Evolutionary conservation across 768 basidiomycete genomes (phyloP), one percentile per base, ranked within the genome.

Genomic region (Suillus paluster): DNA sequence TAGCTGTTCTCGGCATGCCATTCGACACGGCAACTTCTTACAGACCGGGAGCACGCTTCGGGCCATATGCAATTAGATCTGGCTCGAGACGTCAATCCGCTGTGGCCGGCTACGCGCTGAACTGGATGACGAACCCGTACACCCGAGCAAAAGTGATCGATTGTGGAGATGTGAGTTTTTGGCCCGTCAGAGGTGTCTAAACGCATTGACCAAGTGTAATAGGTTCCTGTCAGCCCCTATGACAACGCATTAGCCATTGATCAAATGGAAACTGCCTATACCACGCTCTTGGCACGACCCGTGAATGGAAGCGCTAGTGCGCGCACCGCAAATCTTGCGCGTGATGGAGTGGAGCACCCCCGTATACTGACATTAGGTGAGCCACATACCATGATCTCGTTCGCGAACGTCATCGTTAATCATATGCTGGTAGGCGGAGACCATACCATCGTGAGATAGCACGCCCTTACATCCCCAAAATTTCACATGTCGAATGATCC

Each of bases 231-330:
- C 42, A 87, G 75, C 55, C 88, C 90, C 0, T 92, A 88, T 71
- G 91, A 95, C 73, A 90, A 91, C 70, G 83, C 84, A 0, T 78
- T 90, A 10, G 92, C 91, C 4, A 76, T 94, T 27, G 88, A 91
- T 66, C 91, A 93, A 73, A 89, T 94, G 76, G 86, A 92, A 71
- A 85, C 88, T 3, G 92, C 90, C 0, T 94, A 94, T 71, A 82
- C 84, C 3, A 88, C 88, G 0, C 77, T 94, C 12, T 75, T 94
- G 1, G 75, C 78, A 14, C 81, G 89, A 46, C 73, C 82, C 0
- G 75, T 82, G n/a, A 70, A 69, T 36, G 57, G 67, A 25, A 55
- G 53, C 1, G 58, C 49, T 27, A 39, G 15, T 36, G 14, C 58
- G 48, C 58, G 49, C 17, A 59, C 58, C 23, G 58, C 67, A 7